phyloP scores from a whole-genome alignment of 805 yeast species.

The Wickerhamiella siamensis region DNA sequence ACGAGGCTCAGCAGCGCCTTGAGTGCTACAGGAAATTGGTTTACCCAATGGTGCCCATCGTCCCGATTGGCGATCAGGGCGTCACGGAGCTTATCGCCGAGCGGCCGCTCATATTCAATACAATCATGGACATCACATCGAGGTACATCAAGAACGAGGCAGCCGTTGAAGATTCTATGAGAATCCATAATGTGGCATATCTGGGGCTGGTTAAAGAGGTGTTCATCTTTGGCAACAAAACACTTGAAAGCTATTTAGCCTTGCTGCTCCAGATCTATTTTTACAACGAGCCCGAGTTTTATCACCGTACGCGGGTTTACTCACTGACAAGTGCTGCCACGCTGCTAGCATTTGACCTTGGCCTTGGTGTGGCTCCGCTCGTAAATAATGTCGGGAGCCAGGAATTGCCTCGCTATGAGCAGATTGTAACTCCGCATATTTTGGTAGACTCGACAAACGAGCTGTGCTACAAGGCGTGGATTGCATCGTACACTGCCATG shows the following conservation, averaged over 20 bases:
- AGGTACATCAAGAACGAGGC: conserved; percentile 24
- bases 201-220: conserved; percentile 34
- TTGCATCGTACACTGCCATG: conserved; percentile 11
- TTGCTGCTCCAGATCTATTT: conserved; percentile 51
- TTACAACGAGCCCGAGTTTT: conserved; percentile 76
- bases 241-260: conserved; percentile 50
- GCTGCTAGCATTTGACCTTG: conserved; percentile 60
- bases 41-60: conserved; percentile 39
- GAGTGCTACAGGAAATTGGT: conserved; percentile 35
- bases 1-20: conserved; percentile 46
- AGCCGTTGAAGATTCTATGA: conserved; percentile 13
- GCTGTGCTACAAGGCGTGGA: conserved; percentile 38
- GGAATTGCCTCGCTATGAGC: conserved; percentile 10
- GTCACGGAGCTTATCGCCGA: conserved; percentile 35
- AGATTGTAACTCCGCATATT: conserved; percentile 27
- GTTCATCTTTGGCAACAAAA: conserved; percentile 55
- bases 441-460: conserved; percentile 28
- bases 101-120: conserved; percentile 48
- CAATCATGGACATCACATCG: conserved; percentile 50
- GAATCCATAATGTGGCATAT: conserved; percentile 21
- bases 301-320: conserved; percentile 65
- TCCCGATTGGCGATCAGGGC: conserved; percentile 36
- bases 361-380: conserved; percentile 31
- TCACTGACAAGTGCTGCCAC: conserved; percentile 51
- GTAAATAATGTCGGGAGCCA: conserved; percentile 4